Conservation (phyloP, 257 asterid genomes). For the Ehretia macrophylla region DNA sequence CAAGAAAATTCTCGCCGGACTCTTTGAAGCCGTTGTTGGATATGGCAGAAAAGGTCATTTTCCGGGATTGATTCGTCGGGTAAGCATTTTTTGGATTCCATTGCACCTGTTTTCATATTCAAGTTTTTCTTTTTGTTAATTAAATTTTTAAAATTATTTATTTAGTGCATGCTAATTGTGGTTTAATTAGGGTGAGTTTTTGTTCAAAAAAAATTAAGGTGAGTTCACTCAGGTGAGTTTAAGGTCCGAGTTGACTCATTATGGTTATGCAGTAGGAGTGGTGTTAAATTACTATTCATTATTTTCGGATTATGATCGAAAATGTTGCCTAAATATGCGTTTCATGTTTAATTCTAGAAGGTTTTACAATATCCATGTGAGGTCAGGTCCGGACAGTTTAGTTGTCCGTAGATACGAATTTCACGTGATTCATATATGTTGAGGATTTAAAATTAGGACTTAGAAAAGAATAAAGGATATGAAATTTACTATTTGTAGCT, state of each 20-base stretch:
- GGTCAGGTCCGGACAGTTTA: too few relatives aligned
- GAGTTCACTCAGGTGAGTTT: background rate
- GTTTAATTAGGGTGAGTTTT: background rate
- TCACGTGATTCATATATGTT: too few relatives aligned
- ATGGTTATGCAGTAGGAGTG: background rate
- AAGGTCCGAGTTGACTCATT: background rate
- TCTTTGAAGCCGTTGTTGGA: conserved; percentile 60
- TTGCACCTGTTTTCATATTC: background rate
- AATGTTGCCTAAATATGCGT: conserved; percentile 1
- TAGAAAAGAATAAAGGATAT: too few relatives aligned
- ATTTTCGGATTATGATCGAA: background rate
- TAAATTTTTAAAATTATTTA: background rate
- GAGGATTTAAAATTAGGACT: too few relatives aligned
- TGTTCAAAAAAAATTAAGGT: background rate
- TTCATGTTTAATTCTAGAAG: background rate
- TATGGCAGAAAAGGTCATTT: conserved; percentile 47
- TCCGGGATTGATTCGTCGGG: conserved; percentile 47
- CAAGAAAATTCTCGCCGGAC: conserved; percentile 70
- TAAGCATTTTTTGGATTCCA: conserved; percentile 16
- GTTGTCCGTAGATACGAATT: too few relatives aligned
- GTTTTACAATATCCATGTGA: too few relatives aligned
- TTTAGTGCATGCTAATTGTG: background rate
- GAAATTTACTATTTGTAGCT: too few relatives aligned
- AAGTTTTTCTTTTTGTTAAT: background rate
- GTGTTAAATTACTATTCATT: background rate